A percentile compares a stretch with the other conserved stretches of the same genome.
phyloP scores from a whole-genome alignment of 2,329 filamentous ascomycete genomes.

The Aspergillus carbonarius region DNA sequence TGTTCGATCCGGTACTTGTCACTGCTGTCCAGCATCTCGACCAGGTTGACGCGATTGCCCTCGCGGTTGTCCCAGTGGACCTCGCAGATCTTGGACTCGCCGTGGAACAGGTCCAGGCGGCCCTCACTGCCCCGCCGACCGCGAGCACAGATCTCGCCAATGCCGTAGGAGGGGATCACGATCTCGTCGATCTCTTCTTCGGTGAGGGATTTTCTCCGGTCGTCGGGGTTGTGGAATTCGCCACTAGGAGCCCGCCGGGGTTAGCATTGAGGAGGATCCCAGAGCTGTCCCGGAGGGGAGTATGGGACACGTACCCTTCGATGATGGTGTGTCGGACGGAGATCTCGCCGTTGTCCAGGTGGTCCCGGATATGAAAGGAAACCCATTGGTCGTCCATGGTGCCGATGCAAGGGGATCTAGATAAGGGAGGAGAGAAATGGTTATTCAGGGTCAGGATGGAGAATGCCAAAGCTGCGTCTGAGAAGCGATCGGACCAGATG shows the following conservation, averaged over 20 bases:
- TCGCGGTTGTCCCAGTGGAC: conserved; percentile 34
- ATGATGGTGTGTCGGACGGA: conserved; percentile 29
- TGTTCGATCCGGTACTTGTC: conserved; percentile 29
- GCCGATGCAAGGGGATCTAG: too few species aligned
- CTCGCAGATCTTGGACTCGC: conserved; percentile 32
- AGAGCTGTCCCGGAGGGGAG: not conserved
- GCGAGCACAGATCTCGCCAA: conserved; percentile 32
- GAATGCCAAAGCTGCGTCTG: not conserved
- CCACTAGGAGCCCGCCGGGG: conserved; percentile 21
- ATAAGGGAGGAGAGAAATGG: too few species aligned
- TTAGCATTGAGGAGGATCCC: not conserved
- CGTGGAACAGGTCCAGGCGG: conserved; percentile 33
- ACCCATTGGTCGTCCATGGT: conserved; percentile 29
- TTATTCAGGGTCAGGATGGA: too few species aligned
- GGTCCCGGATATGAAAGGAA: conserved; percentile 30
- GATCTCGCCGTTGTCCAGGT: conserved; percentile 26
- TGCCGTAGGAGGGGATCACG: conserved; percentile 26
- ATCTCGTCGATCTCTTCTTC: conserved; percentile 34
- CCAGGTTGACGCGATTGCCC: conserved; percentile 23
- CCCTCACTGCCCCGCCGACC: conserved; percentile 35
- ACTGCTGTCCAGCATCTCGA: conserved; percentile 28
- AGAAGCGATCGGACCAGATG: not conserved
- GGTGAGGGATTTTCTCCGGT: conserved; percentile 24
- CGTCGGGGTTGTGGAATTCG: conserved; percentile 27
- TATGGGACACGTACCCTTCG: conserved; percentile 24